Conservation (phyloP, 2,329 filamentous ascomycete species). For the Arachnomyces sp. region DNA sequence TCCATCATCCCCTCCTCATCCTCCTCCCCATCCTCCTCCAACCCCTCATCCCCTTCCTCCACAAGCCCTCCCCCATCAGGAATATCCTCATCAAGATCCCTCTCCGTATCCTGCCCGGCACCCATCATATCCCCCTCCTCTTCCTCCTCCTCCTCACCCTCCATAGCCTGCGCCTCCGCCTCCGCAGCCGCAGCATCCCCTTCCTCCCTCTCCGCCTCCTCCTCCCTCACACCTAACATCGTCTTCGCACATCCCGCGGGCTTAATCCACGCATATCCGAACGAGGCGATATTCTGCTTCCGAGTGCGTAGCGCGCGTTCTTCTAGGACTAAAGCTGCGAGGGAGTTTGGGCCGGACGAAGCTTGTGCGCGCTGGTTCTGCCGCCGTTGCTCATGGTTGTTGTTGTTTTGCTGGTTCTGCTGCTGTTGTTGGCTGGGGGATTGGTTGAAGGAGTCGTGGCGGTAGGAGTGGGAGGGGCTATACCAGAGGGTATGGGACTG, state of each 20-base stretch:
- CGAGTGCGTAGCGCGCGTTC: constrained; percentile 69
- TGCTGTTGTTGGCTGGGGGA: constrained; percentile 20
- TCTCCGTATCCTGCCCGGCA: constrained; percentile 29
- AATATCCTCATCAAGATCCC: constrained; percentile 40
- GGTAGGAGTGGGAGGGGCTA: constrained; percentile 50
- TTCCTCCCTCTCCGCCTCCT: constrained; percentile 80
- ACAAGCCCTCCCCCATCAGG: constrained; percentile 30
- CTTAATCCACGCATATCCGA: constrained; percentile 82
- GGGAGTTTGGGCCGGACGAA: constrained; percentile 50
- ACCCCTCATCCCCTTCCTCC: constrained; percentile 39
- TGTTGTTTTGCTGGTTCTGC: constrained; percentile 20
- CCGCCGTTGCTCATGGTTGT: constrained; percentile 20
- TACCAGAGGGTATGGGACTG: constrained; percentile 70
- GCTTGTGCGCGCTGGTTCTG: constrained; percentile 23
- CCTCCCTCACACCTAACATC: constrained; percentile 80
- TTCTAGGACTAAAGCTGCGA: constrained; percentile 64
- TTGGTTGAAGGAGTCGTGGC: constrained; percentile 19
- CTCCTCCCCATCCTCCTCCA: constrained; percentile 46
- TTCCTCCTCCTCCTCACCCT: constrained; percentile 60
- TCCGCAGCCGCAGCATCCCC: constrained; percentile 65
- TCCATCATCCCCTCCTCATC: constrained; percentile 45
- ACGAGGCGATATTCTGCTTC: constrained; percentile 73
- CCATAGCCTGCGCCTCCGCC: constrained; percentile 64
- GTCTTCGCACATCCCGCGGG: constrained; percentile 85
- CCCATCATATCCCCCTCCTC: constrained; percentile 31